Percentiles rank a stretch among this genome's conserved stretches.
These are phyloP conservation scores for Ustilago loliicola DNA, from an alignment of 1,284 basidiomycete genomes.

Conservation along the genomic window DNA sequence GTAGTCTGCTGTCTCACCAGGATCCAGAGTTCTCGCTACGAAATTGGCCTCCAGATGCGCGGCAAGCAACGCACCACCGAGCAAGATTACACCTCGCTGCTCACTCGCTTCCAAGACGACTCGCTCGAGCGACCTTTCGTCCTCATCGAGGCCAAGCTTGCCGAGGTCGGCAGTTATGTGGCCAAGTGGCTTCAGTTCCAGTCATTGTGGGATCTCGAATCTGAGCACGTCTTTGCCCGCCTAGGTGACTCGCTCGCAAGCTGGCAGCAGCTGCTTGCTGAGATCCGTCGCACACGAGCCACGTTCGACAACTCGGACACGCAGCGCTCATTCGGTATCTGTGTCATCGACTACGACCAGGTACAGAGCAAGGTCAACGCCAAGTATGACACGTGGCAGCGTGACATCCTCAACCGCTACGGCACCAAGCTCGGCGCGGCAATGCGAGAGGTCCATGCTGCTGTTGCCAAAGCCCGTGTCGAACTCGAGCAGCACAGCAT, in stretches of 20 bases:
- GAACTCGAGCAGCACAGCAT: slow-evolving; percentile 93
- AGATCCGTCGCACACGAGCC: slow-evolving; percentile 94
- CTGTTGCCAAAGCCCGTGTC: slow-evolving; percentile 90
- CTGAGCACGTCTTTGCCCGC: slow-evolving; percentile 93
- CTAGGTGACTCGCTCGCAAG: slow-evolving; percentile 90
- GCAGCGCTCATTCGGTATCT: slow-evolving; percentile 87
- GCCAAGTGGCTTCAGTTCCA: slow-evolving; percentile 99
- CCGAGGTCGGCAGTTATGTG: slow-evolving; percentile 88
- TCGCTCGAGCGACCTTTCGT: slow-evolving; percentile 85
- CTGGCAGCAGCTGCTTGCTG: slow-evolving; percentile 93
- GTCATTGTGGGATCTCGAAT: slow-evolving; percentile 96
- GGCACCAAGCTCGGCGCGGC: slow-evolving; percentile 89
- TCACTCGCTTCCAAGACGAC: slow-evolving; percentile 80
- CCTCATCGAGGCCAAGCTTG: slow-evolving; percentile 88
- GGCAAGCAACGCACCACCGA: slow-evolving; percentile 40
- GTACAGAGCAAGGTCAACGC: slow-evolving; percentile 97
- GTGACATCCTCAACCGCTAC: slow-evolving; percentile 90
- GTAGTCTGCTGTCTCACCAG: slow-evolving; percentile 88
- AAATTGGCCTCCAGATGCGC: slow-evolving; percentile 75
- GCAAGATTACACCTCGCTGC: slow-evolving; percentile 79
- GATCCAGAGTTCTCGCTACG: slow-evolving; percentile 94
- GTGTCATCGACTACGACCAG: slow-evolving; percentile 96
- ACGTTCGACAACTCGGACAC: slow-evolving; percentile 98
- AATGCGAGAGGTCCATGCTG: slow-evolving; percentile 96
- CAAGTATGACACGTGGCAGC: slow-evolving; percentile 98